Percentiles rank a stretch among this genome's conserved stretches.
phyloP scores from a whole-genome alignment of 352 stramenopile species.

The Globisporangium solare region DNA sequence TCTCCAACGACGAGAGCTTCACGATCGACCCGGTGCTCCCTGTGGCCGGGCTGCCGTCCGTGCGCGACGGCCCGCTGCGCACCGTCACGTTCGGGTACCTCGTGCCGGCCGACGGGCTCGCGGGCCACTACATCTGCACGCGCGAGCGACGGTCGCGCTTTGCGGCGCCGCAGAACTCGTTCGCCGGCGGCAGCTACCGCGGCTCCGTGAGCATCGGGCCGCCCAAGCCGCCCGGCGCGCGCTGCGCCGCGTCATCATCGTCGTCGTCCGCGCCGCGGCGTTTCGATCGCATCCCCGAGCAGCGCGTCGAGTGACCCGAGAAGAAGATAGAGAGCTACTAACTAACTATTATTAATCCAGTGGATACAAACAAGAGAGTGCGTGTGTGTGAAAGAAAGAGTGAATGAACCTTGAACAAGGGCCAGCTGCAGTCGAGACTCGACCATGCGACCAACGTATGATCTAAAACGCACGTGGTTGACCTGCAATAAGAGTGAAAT shows the following conservation, averaged over 20 bases:
- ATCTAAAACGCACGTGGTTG: too few relatives aligned
- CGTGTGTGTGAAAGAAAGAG: too few relatives aligned
- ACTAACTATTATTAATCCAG: too few relatives aligned
- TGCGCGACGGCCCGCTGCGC: slow-evolving; percentile 44
- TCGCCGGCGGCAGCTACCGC: slow-evolving; percentile 69
- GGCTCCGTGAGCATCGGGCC: slow-evolving; percentile 68
- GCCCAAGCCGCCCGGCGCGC: slow-evolving; percentile 40
- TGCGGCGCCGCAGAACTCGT: slow-evolving; percentile 48
- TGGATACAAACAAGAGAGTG: too few relatives aligned
- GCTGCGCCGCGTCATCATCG: slow-evolving; percentile 21
- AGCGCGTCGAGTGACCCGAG: slow-evolving; percentile 44
- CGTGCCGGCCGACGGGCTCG: slow-evolving; percentile 54
- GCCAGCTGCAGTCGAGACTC: too few relatives aligned
- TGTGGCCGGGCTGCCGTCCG: slow-evolving; percentile 45
- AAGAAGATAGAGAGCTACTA: too few relatives aligned
- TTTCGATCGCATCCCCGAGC: slow-evolving; percentile 61
- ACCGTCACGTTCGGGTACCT: slow-evolving; percentile 76
- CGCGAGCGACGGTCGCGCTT: slow-evolving; percentile 39
- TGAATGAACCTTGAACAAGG: too few relatives aligned
- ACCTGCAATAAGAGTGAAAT: too few relatives aligned
- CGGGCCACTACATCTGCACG: slow-evolving; percentile 82
- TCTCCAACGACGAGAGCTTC: slow-evolving; percentile 81
- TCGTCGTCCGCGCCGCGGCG: slow-evolving; percentile 25
- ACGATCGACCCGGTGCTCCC: slow-evolving; percentile 77
- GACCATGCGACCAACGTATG: too few relatives aligned